Percentiles rank a stretch among this genome's conserved stretches.
Conservation (phyloP, 2,329 filamentous ascomycete genomes). For the Colletotrichum karsti region DNA sequence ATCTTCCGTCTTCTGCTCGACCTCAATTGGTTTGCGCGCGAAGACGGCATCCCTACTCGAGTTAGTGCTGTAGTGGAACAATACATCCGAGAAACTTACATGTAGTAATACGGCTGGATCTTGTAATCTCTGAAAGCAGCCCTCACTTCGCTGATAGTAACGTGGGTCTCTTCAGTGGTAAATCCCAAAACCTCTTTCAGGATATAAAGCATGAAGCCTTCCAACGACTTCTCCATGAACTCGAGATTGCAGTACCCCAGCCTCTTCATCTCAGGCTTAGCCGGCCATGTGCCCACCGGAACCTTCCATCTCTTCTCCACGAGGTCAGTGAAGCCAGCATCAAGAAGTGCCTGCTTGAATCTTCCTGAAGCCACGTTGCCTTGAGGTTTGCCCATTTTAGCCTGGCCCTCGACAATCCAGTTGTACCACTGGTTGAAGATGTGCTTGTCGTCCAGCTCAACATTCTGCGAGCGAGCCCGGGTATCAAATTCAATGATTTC, state of each 20-base stretch:
- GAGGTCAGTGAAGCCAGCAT: conserved; percentile 33
- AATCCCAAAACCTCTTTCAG: conserved; percentile 39
- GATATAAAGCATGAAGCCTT: conserved; percentile 37
- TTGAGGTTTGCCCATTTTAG: conserved; percentile 40
- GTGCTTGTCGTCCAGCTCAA: neutral
- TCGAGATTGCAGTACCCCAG: conserved; percentile 32
- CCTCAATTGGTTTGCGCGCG: neutral
- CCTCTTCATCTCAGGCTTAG: conserved; percentile 13
- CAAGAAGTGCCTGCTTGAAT: conserved; percentile 32
- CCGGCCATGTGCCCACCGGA: conserved; percentile 28
- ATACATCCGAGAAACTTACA: neutral
- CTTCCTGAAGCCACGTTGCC: conserved; percentile 30
- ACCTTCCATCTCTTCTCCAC: conserved; percentile 28
- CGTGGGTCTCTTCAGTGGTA: conserved; percentile 33
- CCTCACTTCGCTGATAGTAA: conserved; percentile 34
- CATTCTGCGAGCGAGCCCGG: conserved; percentile 7
- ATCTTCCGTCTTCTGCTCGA: neutral
- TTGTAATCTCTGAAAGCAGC: neutral
- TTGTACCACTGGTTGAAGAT: conserved; percentile 34
- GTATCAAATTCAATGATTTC: conserved; percentile 38
- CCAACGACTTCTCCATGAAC: conserved; percentile 34
- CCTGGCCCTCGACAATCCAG: conserved; percentile 36
- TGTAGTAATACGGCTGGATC: neutral
- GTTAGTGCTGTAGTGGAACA: neutral
- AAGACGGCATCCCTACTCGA: neutral